phyloP scores from a whole-genome alignment of 805 yeast species.

The Candida ponderosae region DNA sequence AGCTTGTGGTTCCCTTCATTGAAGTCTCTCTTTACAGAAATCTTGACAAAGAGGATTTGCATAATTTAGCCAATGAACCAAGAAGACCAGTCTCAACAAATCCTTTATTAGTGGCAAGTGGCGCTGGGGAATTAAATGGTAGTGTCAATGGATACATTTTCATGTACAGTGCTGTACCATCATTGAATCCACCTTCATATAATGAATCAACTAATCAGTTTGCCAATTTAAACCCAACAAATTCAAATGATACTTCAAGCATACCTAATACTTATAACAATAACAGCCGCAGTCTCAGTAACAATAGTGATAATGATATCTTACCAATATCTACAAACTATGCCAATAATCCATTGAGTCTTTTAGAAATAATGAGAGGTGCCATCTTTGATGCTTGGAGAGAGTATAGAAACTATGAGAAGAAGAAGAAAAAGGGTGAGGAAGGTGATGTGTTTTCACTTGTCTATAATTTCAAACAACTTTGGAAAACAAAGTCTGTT shows the following conservation, averaged over 20 bases:
- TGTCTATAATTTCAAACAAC: conserved; percentile 45
- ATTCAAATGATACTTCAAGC: conserved; percentile 3
- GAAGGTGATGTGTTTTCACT: conserved; percentile 63
- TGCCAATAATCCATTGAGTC: conserved; percentile 13
- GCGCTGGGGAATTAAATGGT: conserved; percentile 72
- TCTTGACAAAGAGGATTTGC: conserved; percentile 48
- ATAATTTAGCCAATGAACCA: conserved; percentile 58
- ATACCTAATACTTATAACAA: not conserved
- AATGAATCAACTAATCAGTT: conserved; percentile 14
- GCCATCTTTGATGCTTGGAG: conserved; percentile 69
- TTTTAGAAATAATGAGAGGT: conserved; percentile 38
- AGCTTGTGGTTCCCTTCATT: conserved; percentile 64
- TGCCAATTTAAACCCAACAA: conserved; percentile 7
- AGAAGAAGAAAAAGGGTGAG: conserved; percentile 52
- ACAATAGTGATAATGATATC: not conserved
- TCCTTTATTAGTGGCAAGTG: conserved; percentile 68
- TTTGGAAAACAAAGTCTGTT: conserved; percentile 39
- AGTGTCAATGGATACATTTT: conserved; percentile 67
- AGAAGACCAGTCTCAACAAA: conserved; percentile 54
- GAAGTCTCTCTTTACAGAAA: conserved; percentile 63
- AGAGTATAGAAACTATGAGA: conserved; percentile 49
- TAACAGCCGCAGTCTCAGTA: too few relatives aligned
- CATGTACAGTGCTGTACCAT: conserved; percentile 64
- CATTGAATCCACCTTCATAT: conserved; percentile 51
- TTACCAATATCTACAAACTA: too few relatives aligned